phyloP scores from a whole-genome alignment of 2,329 filamentous ascomycete species.

The Ceratocystis lukuohia region DNA sequence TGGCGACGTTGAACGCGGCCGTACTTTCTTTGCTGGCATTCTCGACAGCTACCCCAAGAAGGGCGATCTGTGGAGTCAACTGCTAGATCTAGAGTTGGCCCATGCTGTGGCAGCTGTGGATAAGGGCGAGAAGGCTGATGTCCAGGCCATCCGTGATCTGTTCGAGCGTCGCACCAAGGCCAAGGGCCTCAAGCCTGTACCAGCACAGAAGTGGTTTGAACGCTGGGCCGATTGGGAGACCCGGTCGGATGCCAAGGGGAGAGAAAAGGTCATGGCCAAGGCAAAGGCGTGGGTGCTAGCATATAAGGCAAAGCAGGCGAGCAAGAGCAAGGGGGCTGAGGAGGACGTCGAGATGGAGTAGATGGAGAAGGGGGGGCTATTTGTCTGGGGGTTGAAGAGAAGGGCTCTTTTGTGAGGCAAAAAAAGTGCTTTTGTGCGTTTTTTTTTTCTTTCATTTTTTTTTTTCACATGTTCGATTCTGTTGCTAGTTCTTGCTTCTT shows the following conservation, averaged over 20 bases:
- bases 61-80: constrained; percentile 83
- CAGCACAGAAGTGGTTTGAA: constrained; percentile 80
- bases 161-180: constrained; percentile 66
- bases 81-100: constrained; percentile 71
- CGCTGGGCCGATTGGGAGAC: constrained; percentile 86
- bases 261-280: constrained; percentile 55
- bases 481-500: neutral
- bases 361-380: neutral
- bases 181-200: constrained; percentile 62
- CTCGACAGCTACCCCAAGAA: constrained; percentile 77
- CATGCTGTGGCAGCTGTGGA: constrained; percentile 41
- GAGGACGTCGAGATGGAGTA: constrained; percentile 13
- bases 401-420: neutral
- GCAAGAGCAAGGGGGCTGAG: constrained; percentile 21
- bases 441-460: neutral
- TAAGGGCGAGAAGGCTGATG: constrained; percentile 40
- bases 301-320: constrained; percentile 34
- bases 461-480: neutral
- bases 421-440: constrained; percentile 2
- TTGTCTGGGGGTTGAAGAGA: neutral
- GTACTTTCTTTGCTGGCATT: constrained; percentile 86
- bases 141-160: constrained; percentile 53
- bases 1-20: constrained; percentile 77
- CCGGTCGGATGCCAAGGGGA: constrained; percentile 52
- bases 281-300: constrained; percentile 44